phyloP scores from a whole-genome alignment of 768 basidiomycete species.

The Psilocybe subaeruginosa region DNA sequence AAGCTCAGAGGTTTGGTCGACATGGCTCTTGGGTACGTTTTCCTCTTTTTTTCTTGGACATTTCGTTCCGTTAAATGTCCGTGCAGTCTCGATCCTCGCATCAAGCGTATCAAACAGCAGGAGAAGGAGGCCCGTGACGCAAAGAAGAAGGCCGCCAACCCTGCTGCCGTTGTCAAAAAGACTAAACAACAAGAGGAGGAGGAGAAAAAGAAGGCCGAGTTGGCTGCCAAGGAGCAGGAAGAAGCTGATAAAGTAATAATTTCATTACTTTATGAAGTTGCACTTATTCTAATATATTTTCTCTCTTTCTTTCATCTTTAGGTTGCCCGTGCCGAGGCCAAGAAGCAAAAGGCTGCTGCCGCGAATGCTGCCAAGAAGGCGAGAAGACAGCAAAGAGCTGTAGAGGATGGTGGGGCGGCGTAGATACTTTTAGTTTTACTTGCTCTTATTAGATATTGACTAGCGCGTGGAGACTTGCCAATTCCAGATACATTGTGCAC shows the following conservation, averaged over 20 bases:
- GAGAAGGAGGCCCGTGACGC: slow-evolving; percentile 94
- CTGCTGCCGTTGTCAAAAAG: slow-evolving; percentile 61
- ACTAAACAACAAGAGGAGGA: slow-evolving; percentile 75
- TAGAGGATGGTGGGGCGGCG: slow-evolving; percentile 35
- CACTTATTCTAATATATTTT: background rate
- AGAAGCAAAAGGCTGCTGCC: slow-evolving; percentile 83
- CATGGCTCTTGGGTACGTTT: slow-evolving; percentile 60
- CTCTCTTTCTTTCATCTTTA: slow-evolving; percentile 21
- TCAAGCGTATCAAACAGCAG: slow-evolving; percentile 95
- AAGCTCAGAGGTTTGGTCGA: slow-evolving; percentile 89
- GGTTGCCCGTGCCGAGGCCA: slow-evolving; percentile 71
- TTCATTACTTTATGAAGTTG: background rate
- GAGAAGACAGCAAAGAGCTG: slow-evolving; percentile 61
- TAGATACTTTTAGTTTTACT: background rate
- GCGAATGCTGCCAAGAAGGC: slow-evolving; percentile 94
- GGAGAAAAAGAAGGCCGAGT: slow-evolving; percentile 74
- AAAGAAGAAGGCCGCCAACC: slow-evolving; percentile 66
- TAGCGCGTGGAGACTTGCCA: too few species aligned
- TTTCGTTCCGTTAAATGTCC: background rate
- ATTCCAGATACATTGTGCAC: too few species aligned
- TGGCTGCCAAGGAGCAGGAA: slow-evolving; percentile 75
- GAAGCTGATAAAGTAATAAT: slow-evolving; percentile 78
- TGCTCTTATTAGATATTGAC: too few species aligned
- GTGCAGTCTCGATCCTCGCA: slow-evolving; percentile 79
- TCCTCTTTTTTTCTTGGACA: background rate